Conservation (phyloP, 257 asterid species). For the Plantago major region DNA sequence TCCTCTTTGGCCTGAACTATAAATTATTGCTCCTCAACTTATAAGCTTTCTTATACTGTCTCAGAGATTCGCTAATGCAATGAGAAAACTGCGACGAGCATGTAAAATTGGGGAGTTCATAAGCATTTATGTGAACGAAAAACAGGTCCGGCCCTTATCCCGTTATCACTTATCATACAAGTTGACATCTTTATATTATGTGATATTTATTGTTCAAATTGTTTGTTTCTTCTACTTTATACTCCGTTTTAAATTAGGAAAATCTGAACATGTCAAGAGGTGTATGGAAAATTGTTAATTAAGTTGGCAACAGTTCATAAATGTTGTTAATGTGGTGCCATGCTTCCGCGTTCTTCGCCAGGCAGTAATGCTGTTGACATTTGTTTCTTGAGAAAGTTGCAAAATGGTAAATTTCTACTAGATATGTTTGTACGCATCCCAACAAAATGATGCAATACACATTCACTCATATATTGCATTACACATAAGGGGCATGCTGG, state of each 20-base stretch:
- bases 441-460: too few relatives aligned
- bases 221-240: not conserved
- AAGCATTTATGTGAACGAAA: conserved; percentile 86
- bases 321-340: too few relatives aligned
- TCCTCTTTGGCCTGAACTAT: not conserved
- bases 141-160: conserved; percentile 53
- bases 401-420: too few relatives aligned
- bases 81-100: conserved; percentile 89
- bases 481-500: too few relatives aligned
- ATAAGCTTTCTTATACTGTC: conserved; percentile 16
- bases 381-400: not conserved
- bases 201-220: conserved; percentile 1
- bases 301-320: too few relatives aligned
- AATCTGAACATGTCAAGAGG: not conserved
- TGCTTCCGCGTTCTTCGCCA: too few relatives aligned
- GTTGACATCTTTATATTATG: not conserved
- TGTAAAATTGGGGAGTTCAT: conserved; percentile 88
- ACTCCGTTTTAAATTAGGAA: not conserved
- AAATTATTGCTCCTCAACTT: conserved; percentile 6
- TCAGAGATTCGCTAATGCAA: conserved; percentile 60
- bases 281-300: too few relatives aligned
- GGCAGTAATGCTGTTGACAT: not conserved
- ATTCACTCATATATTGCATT: too few relatives aligned
- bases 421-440: too few relatives aligned
- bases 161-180: not conserved